Evolutionary conservation across 2,329 filamentous ascomycete genomes (phyloP).

Genomic region (Zymoseptoria crescenta): DNA sequence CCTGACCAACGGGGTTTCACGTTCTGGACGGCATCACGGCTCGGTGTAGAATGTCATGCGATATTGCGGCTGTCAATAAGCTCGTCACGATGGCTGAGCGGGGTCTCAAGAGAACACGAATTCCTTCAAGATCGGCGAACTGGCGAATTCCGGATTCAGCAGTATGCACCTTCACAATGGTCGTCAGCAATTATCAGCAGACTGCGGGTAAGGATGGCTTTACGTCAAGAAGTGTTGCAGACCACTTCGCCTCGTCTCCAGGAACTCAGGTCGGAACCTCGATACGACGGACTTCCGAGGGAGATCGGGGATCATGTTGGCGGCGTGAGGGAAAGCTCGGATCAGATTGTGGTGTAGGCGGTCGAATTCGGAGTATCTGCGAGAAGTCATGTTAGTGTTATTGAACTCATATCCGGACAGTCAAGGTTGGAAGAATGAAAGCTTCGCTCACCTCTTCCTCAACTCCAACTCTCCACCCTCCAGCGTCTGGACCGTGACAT

Average conservation of each 20-base stretch:
- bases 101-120: constrained; percentile 58
- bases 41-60: no score
- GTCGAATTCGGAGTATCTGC: constrained; percentile 86
- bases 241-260: constrained; percentile 74
- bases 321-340: constrained; percentile 74
- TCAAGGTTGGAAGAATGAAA: background rate
- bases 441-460: constrained; percentile 43
- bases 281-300: constrained; percentile 86
- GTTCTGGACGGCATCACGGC: no score
- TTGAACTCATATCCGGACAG: background rate
- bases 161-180: constrained; percentile 63
- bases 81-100: no score
- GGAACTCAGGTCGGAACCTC: constrained; percentile 70
- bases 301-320: constrained; percentile 76
- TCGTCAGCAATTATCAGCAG: constrained; percentile 13
- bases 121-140: constrained; percentile 82
- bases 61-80: no score
- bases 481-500: constrained; percentile 77
- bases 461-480: constrained; percentile 43
- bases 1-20: no score
- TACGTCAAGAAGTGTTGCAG: constrained; percentile 92
- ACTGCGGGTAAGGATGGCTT: constrained; percentile 29
- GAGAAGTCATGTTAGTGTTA: background rate
- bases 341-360: constrained; percentile 66
- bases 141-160: constrained; percentile 87